Evolutionary conservation across 2,329 filamentous ascomycete species (phyloP).

Genomic region (Lasiodiplodia sp.): DNA sequence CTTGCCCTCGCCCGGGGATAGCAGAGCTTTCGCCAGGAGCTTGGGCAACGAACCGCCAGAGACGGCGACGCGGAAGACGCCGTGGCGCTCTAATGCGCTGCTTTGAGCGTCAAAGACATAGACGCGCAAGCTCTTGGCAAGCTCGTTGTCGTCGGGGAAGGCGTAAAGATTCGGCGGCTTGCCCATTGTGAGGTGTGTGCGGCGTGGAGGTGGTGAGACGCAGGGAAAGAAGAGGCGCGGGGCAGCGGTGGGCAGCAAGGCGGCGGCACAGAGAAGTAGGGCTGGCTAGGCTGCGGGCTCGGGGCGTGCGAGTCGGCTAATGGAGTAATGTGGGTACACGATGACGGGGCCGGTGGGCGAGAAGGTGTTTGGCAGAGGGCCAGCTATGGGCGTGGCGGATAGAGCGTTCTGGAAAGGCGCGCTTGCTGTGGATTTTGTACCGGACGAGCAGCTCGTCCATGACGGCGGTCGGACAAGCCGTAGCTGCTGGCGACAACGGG

Average conservation of each 20-base stretch:
- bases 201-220: conserved; percentile 19
- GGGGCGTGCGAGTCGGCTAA: conserved; percentile 25
- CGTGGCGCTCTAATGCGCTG: conserved; percentile 79
- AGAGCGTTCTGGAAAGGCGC: conserved; percentile 25
- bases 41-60: conserved; percentile 94
- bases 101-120: conserved; percentile 86
- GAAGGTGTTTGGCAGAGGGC: conserved; percentile 13
- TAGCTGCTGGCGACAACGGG: background rate
- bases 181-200: conserved; percentile 40
- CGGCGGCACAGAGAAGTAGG: conserved; percentile 11
- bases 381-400: conserved; percentile 14
- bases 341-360: conserved; percentile 19
- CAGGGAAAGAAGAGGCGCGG: conserved; percentile 19
- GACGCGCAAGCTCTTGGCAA: conserved; percentile 78
- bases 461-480: background rate
- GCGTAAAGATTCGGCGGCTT: conserved; percentile 73
- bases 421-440: conserved; percentile 10
- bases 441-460: conserved; percentile 17
- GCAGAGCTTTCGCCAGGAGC: conserved; percentile 83
- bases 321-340: conserved; percentile 29
- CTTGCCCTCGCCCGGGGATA: conserved; percentile 61
- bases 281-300: conserved; percentile 16
- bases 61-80: conserved; percentile 87
- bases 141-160: conserved; percentile 72
- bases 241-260: conserved; percentile 14